Evolutionary conservation across 2,329 filamentous ascomycete species (phyloP).

Genomic region (Cadophora gregata): DNA sequence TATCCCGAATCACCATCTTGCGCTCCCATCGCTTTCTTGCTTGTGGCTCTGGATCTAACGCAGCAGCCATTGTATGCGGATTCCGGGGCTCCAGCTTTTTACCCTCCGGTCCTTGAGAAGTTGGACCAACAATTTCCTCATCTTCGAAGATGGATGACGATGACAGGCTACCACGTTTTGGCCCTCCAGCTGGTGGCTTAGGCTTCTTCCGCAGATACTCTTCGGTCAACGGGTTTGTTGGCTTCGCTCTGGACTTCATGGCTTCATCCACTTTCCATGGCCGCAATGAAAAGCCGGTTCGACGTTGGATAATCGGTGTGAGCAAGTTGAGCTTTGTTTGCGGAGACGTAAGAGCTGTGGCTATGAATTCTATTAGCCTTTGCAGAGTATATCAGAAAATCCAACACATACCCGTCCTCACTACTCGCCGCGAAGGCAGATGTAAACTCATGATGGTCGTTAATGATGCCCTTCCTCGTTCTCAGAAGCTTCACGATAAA

Average conservation of each 20-base stretch:
- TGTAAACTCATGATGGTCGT: slow-evolving; percentile 64
- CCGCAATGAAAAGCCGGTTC: slow-evolving; percentile 34
- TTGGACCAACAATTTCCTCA: slow-evolving; percentile 45
- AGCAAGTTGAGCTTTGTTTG: slow-evolving; percentile 49
- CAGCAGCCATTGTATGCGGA: slow-evolving; percentile 61
- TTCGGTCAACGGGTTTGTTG: slow-evolving; percentile 64
- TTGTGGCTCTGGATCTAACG: slow-evolving; percentile 77
- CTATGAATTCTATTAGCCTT: slow-evolving; percentile 37
- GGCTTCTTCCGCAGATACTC: slow-evolving; percentile 54
- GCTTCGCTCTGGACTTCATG: slow-evolving; percentile 17
- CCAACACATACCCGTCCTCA: slow-evolving; percentile 60
- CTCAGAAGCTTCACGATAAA: not conserved
- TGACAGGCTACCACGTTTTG: slow-evolving; percentile 51
- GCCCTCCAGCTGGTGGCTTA: slow-evolving; percentile 45
- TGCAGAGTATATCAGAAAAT: slow-evolving; percentile 11
- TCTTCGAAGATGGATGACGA: slow-evolving; percentile 58
- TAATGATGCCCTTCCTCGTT: slow-evolving; percentile 20
- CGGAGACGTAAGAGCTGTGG: slow-evolving; percentile 40
- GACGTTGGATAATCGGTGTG: slow-evolving; percentile 37
- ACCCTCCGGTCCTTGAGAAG: slow-evolving; percentile 7
- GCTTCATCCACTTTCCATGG: slow-evolving; percentile 19
- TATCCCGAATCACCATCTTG: slow-evolving; percentile 80
- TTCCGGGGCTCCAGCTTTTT: slow-evolving; percentile 48
- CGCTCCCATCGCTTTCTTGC: slow-evolving; percentile 78
- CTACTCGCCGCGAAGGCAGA: slow-evolving; percentile 66